Base-by-base conservation (phyloP, 805 yeast genomes). In the Candida ovalis region DNA sequence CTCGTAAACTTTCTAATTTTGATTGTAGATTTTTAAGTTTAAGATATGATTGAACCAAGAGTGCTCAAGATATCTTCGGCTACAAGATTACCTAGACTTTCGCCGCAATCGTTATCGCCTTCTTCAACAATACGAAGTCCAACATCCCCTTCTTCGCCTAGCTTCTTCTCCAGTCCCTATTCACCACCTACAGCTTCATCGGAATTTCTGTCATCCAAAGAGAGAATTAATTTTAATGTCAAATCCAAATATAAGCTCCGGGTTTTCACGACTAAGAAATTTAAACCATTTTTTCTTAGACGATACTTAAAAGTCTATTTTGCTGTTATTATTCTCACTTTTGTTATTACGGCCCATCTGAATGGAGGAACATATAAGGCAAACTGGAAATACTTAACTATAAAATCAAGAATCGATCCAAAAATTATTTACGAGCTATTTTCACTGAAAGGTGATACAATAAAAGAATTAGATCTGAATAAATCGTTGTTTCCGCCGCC, bases 371-470 rank as follows among this genome's bases (percentile, higher is more conserved):
- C 17, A 13, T 19, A 40, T 35, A 27, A 17, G n/a, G 23, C 22
- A 17, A 28, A 40, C 13, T 43, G 45, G 45, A 35, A 23, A 19
- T 43, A 43, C 17, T 25, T 43, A 10, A 27, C n/a, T 13, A 15
- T 23, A 15, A 35, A 24, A 18, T 3, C 12, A 18, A 17, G 3
- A 18, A n/a, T 43, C 9, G 17, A 15, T 10, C 23, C 22, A 13
- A 35, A 35, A 5, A 35, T 22, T 4, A n/a, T 37, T 2, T 23
- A 33, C 13, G 13, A 19, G 6, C 21, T 43, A 6, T 35, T 19
- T 36, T 22, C 37, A 2, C 23, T 24, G 4, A 24, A 35, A 3
- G 12, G 18, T 23, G 15, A 43, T 12, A 37, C n/a, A 15, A 3
- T 24, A 21, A 3, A 13, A 23, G 37, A 23, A 23, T 13, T 38